These are phyloP conservation scores for Styphnolobium japonicum DNA, from an alignment of 306 rosid genomes.

Conservation along the genomic window DNA sequence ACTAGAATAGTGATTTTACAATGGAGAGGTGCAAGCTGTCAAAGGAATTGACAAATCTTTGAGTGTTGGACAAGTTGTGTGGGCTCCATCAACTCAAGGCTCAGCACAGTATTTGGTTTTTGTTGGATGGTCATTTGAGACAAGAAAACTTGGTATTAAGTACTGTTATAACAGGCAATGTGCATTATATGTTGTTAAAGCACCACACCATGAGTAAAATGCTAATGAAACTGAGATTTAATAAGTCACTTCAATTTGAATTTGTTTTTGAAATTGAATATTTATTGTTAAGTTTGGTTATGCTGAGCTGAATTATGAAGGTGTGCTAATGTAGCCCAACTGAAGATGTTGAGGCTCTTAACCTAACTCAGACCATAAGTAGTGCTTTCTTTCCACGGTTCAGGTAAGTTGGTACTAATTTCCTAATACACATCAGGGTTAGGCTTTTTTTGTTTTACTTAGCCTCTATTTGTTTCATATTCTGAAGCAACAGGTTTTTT, in stretches of 20 bases:
- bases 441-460: not conserved
- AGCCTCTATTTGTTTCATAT: not conserved
- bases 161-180: constrained; percentile 60
- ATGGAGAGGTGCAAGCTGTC: too few relatives aligned
- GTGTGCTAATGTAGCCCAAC: constrained; percentile 36
- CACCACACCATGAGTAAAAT: constrained; percentile 36
- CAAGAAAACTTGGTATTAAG: constrained; percentile 58
- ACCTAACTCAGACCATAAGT: too few relatives aligned
- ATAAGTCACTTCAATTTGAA: constrained; percentile 33
- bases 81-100: too few relatives aligned
- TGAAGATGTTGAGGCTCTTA: constrained; percentile 30
- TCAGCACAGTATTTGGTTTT: too few relatives aligned
- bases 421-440: not conserved
- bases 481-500: too few relatives aligned
- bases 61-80: too few relatives aligned
- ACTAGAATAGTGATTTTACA: not conserved
- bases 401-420: constrained; percentile 34
- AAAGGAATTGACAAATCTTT: too few relatives aligned
- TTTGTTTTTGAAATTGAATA: not conserved
- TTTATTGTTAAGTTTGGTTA: not conserved
- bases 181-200: constrained; percentile 47
- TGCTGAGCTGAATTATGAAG: not conserved
- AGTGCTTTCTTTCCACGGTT: constrained; percentile 54
- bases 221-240: constrained; percentile 31
- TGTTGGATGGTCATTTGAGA: too few relatives aligned